phyloP scores from a whole-genome alignment of 352 stramenopile species.

The Globisporangium nodosum region DNA sequence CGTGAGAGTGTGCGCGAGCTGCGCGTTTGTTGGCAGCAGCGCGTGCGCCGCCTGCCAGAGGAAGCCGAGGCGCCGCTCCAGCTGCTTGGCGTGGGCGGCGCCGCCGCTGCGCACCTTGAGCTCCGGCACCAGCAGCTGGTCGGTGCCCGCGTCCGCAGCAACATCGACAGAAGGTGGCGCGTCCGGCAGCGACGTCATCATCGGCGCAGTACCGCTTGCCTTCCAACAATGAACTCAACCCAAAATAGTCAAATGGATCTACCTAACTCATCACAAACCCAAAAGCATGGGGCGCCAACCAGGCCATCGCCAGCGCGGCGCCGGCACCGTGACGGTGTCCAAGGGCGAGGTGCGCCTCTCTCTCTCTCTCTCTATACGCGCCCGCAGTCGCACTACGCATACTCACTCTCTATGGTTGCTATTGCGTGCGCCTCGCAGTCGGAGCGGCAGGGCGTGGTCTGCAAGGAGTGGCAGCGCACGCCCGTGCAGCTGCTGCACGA shows the following conservation, averaged over 20 bases:
- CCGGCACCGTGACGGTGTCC: conserved; percentile 83
- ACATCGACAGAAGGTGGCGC: background rate
- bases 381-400: background rate
- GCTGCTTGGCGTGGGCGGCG: conserved; percentile 34
- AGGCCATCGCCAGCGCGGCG: conserved; percentile 83
- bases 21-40: conserved; percentile 27
- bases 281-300: conserved; percentile 15
- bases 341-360: conserved; percentile 48
- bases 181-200: background rate
- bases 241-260: too few species aligned
- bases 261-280: too few species aligned
- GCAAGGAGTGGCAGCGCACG: conserved; percentile 92
- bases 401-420: background rate
- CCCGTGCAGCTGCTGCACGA: conserved; percentile 93
- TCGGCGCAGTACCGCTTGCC: too few species aligned
- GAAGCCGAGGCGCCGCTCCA: conserved; percentile 65
- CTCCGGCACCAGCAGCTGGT: conserved; percentile 7
- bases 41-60: conserved; percentile 57
- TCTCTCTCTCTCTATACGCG: background rate
- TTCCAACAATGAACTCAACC: background rate
- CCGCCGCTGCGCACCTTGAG: conserved; percentile 10
- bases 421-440: conserved; percentile 14
- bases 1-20: conserved; percentile 51
- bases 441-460: conserved; percentile 77
- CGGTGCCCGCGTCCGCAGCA: background rate